Conservation (phyloP, 1,139 yeast genomes). For the Taiozyma sp. region DNA sequence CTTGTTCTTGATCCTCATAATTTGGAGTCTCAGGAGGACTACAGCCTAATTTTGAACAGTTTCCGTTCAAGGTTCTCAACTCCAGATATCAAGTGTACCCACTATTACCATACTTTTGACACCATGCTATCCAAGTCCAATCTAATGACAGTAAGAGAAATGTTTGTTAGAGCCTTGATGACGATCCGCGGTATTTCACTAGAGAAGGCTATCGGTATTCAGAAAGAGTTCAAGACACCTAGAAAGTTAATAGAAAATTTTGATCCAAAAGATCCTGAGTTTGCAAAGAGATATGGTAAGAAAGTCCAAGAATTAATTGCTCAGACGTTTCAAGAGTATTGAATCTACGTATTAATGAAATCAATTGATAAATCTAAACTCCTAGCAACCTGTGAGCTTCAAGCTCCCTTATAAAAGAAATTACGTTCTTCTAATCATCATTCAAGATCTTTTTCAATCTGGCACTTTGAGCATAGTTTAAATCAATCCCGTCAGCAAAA, state of each 20-base stretch:
- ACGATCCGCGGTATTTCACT: slow-evolving; percentile 73
- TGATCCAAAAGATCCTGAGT: slow-evolving; percentile 11
- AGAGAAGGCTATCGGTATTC: slow-evolving; percentile 80
- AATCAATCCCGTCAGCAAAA: slow-evolving; percentile 35
- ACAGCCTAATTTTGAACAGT: slow-evolving; percentile 32
- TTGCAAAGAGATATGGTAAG: slow-evolving; percentile 17
- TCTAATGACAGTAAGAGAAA: slow-evolving; percentile 67
- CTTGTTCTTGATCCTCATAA: slow-evolving; percentile 46
- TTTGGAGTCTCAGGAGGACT: slow-evolving; percentile 49
- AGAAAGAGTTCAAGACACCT: slow-evolving; percentile 62
- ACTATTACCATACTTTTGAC: slow-evolving; percentile 60
- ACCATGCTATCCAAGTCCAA: slow-evolving; percentile 66
- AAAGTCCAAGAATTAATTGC: slow-evolving; percentile 14
- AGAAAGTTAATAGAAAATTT: slow-evolving; percentile 34
- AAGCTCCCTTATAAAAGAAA: background rate
- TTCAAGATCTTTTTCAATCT: background rate
- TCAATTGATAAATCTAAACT: background rate
- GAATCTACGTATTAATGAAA: background rate
- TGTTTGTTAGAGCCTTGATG: slow-evolving; percentile 73
- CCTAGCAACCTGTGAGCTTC: background rate
- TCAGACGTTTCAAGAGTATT: slow-evolving; percentile 5
- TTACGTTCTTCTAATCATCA: background rate
- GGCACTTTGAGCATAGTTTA: slow-evolving; percentile 21
- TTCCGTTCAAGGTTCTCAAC: slow-evolving; percentile 42
- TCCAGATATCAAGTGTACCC: slow-evolving; percentile 46